Evolutionary conservation across 208 protist species (phyloP), one percentile per base, ranked within the genome.

Genomic region (Balamuthia mandrillaris): DNA sequence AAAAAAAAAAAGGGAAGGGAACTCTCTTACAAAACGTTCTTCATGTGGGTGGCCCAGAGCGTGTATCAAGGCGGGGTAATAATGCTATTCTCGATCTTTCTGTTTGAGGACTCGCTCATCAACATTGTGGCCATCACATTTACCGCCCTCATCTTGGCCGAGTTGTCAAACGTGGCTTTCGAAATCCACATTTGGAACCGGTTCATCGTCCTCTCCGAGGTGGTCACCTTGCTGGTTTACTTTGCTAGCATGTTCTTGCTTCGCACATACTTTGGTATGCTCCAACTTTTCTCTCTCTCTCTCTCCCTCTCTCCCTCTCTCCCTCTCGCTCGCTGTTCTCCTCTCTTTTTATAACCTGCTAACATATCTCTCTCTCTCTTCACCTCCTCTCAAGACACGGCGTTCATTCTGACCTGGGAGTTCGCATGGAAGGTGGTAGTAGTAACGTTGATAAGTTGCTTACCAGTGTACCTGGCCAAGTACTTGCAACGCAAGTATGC

Each of bases 121-220:
- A 94, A 98, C 58, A 96, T 99, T 27, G 96, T 98, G 42, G 95
- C 96, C 18, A 98, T 99, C 79, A 96, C 97, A 18, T 99, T 98
- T 90, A 99, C 97, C 0, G 93, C 96, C 0, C 91, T 99, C 4
- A 96, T 99, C 70, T 89, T 99, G 14, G 98, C 97, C 31, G 97
- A 99, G 92, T 87, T 98, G 16, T 65, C 98, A 54, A 98, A 98
- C 88, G 92, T 99, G 14, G 95, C 92, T 1, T 90, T 96, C 39
- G 95, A 96, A 47, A 96, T 97, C 10, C 95, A 98, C 82, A 92
- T 94, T 7, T 94, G 96, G 88, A 93, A 54, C 87, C 90, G 39
- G 41, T 75, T 72, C 83, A 97, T 98, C 81, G 88, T 98, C 70
- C 9, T 92, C 6, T 90, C 95, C 7, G 92, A 98, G 86, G 79